Evolutionary conservation across 1,284 basidiomycete species (phyloP).

Genomic region (Ceratobasidium sp.): DNA sequence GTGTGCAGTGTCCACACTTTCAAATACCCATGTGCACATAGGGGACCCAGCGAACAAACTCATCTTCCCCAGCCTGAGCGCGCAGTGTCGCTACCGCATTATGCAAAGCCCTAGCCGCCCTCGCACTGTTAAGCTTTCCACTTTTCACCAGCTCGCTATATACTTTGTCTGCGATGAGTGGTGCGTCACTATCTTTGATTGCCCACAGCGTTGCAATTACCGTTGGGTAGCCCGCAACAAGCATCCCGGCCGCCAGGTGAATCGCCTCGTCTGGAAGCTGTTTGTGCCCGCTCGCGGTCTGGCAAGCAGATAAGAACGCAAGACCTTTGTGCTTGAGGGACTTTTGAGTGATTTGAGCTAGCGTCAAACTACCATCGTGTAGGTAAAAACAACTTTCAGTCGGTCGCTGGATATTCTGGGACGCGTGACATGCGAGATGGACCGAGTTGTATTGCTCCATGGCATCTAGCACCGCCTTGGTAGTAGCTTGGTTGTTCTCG

Average conservation of each 20-base stretch:
- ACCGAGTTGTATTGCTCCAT: not conserved
- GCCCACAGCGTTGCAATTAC: no score
- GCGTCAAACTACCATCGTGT: conserved; percentile 13
- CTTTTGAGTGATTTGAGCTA: conserved; percentile 12
- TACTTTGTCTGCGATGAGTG: no score
- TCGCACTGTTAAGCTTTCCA: no score
- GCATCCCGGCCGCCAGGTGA: conserved; percentile 25
- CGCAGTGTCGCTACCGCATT: no score
- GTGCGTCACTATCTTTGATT: no score
- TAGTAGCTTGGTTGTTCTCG: not conserved
- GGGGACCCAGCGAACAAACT: no score
- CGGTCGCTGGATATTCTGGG: conserved; percentile 5
- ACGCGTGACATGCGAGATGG: conserved; percentile 28
- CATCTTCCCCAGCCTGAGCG: no score
- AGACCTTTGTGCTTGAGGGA: conserved; percentile 18
- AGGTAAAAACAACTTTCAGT: conserved; percentile 13
- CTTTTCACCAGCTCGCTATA: no score
- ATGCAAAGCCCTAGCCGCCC: no score
- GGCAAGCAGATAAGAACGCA: conserved; percentile 37
- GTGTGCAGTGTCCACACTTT: no score
- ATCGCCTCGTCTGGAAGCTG: conserved; percentile 25
- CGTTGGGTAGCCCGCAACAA: not conserved
- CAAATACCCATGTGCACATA: no score
- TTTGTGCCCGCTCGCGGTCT: conserved; percentile 22
- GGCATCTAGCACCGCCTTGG: not conserved